Conservation (phyloP, 129 eudicot species). For the Kitagawia praeruptora region DNA sequence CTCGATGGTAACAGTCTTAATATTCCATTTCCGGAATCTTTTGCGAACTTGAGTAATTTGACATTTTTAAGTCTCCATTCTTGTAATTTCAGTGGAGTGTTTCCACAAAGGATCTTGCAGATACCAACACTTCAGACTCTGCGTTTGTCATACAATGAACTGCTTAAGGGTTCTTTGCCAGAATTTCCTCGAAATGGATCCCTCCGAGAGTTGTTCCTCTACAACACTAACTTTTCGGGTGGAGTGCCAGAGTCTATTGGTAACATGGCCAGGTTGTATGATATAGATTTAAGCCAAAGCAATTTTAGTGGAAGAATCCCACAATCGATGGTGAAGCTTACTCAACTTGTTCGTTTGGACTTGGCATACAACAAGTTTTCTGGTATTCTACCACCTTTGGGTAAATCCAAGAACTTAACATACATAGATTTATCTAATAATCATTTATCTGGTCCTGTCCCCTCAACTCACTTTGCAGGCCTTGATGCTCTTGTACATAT, state of each 20-base stretch:
- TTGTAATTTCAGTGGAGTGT: constrained; percentile 14
- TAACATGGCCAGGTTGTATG: constrained; percentile 25
- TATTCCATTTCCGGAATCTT: constrained; percentile 12
- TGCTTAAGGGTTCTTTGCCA: constrained; percentile 38
- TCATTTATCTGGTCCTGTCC: not conserved
- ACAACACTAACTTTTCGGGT: constrained; percentile 34
- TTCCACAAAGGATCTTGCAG: constrained; percentile 31
- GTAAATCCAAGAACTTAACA: not conserved
- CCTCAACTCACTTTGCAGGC: not conserved
- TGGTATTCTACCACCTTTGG: constrained; percentile 27
- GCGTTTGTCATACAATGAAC: constrained; percentile 29
- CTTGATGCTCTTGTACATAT: not conserved
- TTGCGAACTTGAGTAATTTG: constrained; percentile 13
- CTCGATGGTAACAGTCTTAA: constrained; percentile 5
- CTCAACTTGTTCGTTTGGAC: constrained; percentile 4
- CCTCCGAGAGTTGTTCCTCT: constrained; percentile 27
- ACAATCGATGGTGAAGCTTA: not conserved
- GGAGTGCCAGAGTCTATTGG: constrained; percentile 43
- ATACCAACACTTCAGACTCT: constrained; percentile 30
- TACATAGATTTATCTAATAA: constrained; percentile 4
- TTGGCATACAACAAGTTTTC: not conserved
- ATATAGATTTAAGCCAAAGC: constrained; percentile 26
- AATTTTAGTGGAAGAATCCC: constrained; percentile 20
- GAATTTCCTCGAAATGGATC: constrained; percentile 22
- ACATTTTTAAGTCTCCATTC: not conserved